Percentiles rank a stretch among this genome's conserved stretches.
These are phyloP conservation scores for Corrigiola litoralis DNA, from an alignment of 179 eudicot species.

Conservation along the genomic window DNA sequence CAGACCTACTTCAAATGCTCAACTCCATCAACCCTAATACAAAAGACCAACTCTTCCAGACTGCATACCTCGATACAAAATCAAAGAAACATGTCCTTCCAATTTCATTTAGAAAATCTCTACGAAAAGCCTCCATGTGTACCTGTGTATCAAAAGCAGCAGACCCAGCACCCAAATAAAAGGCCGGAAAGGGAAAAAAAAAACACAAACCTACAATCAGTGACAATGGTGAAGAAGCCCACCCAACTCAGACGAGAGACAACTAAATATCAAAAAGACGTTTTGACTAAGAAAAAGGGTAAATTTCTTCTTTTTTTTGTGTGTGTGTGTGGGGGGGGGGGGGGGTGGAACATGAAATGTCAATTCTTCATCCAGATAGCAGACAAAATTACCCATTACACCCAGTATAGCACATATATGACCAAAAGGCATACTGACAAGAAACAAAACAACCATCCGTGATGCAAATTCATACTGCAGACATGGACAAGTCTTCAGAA, in stretches of 20 bases:
- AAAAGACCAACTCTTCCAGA: slow-evolving; percentile 1
- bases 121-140: slow-evolving; percentile 27
- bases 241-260: slow-evolving; percentile 12
- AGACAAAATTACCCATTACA: background rate
- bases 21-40: slow-evolving; percentile 3
- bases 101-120: slow-evolving; percentile 28
- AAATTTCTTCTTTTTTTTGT: too few relatives aligned
- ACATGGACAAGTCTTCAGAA: slow-evolving; percentile 1
- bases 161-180: slow-evolving; percentile 21
- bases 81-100: slow-evolving; percentile 27
- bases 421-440: background rate
- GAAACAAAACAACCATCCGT: slow-evolving; percentile 4
- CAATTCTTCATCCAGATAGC: background rate
- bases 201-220: slow-evolving; percentile 24
- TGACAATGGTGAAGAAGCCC: slow-evolving; percentile 16
- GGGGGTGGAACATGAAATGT: background rate
- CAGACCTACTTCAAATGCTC: slow-evolving; percentile 5
- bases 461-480: slow-evolving; percentile 12
- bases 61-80: slow-evolving; percentile 33
- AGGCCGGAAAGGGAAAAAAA: background rate
- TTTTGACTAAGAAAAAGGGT: too few relatives aligned
- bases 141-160: slow-evolving; percentile 31
- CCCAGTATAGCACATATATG: background rate
- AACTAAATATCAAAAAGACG: too few relatives aligned
- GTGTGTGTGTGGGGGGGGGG: background rate